Base-by-base conservation (phyloP, 208 protist genomes). In the Leishmania major region DNA sequence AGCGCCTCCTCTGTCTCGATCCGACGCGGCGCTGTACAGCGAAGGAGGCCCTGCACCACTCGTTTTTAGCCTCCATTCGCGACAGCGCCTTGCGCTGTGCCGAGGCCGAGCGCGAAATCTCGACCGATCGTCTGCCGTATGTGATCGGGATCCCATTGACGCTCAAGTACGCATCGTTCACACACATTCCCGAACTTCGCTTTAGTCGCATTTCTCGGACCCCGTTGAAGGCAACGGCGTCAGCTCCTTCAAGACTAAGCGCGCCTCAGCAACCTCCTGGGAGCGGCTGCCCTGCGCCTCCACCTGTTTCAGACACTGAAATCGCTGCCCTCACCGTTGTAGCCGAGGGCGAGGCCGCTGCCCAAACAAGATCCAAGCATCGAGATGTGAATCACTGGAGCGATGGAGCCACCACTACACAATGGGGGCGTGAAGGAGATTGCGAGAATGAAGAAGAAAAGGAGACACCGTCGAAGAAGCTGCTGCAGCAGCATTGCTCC, bases 1-100 rank as follows among this genome's bases (percentile, higher is more conserved):
- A 84, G 53, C 81, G 81, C 15, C 80, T 96, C 45, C 89, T 96
- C 59, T 87, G 84, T 17, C 85, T 96, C 22, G 89, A 96, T 80
- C 90, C 93, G 11, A 17, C 67, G 25, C 55, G 82, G 45, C 90
- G 93, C 1, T 82, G 84, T 37, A 91, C 89, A 0, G 93, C 91
- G 13, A 78, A 79, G 22, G 84, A 95, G 59, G 90, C 89, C 5
- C 70, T 96, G 40, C 55, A 82, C 51, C 93, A 96, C 77, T 78
- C 90, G 0, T 88, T 95, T 80, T 92, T 96, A 80, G 78, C 78
- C 53, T 15, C 84, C 25, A 31, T 88, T 1, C 76, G 82, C 37
- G 35, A 67, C 6, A 59, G 70, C 7, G 59, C 74, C 60, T 70
- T 71, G 31, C 25, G 31, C 40, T 51, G 28, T 28, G 8, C 60